These are phyloP conservation scores for Paracoccidioides brasiliensis DNA, from an alignment of 2,329 filamentous ascomycete species.

Conservation along the genomic window DNA sequence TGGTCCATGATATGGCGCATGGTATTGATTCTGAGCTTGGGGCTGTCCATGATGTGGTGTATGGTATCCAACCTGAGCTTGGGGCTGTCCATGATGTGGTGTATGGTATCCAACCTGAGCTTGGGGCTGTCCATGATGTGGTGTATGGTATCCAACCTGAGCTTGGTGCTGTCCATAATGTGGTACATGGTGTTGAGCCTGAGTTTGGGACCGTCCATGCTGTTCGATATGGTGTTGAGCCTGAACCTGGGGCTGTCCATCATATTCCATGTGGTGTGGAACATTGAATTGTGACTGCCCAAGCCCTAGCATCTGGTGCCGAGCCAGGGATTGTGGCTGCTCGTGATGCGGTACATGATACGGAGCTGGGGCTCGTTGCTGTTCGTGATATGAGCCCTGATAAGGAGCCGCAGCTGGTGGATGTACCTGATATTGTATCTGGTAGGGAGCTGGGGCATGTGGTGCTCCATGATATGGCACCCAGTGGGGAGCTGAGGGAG, in stretches of 20 bases:
- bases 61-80: not conserved
- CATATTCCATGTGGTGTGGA: not conserved
- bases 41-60: not conserved
- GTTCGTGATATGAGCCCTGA: too few species aligned
- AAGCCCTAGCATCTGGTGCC: not conserved
- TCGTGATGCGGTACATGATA: too few species aligned
- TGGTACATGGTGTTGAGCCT: not conserved
- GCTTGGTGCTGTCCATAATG: not conserved
- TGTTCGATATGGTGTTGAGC: not conserved
- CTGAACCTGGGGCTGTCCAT: not conserved
- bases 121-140: not conserved
- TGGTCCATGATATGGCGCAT: not conserved
- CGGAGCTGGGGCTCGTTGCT: too few species aligned
- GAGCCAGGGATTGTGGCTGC: not conserved
- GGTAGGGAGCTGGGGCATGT: too few species aligned
- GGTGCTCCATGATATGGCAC: too few species aligned
- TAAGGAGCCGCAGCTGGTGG: too few species aligned
- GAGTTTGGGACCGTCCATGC: not conserved
- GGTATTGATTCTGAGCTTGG: not conserved
- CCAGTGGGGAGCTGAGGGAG: too few species aligned
- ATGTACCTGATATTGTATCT: too few species aligned
- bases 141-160: not conserved
- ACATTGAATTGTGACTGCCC: too few species aligned
- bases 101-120: not conserved
- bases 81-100: not conserved